Base-by-base conservation (phyloP, 805 yeast species). In the Myxozyma mucilagina region DNA sequence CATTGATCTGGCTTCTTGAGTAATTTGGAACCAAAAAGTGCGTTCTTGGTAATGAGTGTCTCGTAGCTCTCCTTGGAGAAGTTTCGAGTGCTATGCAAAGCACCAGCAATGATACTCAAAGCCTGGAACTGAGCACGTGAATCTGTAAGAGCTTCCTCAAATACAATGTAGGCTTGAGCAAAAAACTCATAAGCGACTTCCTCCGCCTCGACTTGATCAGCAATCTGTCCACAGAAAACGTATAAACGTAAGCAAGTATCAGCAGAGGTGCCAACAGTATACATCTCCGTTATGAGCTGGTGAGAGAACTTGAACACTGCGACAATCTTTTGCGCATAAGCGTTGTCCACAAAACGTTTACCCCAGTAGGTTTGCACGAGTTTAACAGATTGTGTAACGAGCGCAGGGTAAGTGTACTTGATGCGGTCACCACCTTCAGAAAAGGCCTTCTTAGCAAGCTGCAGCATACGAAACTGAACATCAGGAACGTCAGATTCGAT, bases 1-100 rank as follows among this genome's bases (percentile, higher is more conserved):
- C 97, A 92, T 74, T 94, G 99, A 70, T 93, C 98, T 39, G 94
- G 91, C 73, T 93, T 93, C 73, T 89, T 90, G 69, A 93, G 79
- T 53, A 94, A 79, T 73, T 89, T 90, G 13, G 96, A 89, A 4
- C 96, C 96, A 69, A 90, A 90, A 51, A 92, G 76, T 0, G 97
- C 90, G 50, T 92, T 82, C 72, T 91, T 87, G 14, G 96, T 88
- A 53, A 92, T 90, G 67, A 93, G 78, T 3, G 84, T 82, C 67
- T 90, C 94, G 74, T 89, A 93, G 72, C 84, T 89, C 36, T 88
- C 96, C 49, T 79, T 75, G 49, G 79, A 78, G 60, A 84, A 77
- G 59, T 80, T 78, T 58, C 85, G 75, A 39, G 84, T 75, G 66
- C 76, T 76, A 69, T 84, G 87, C 48, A 84, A 73, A 3, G 80